These are phyloP conservation scores for Carex kokanica DNA, from an alignment of 176 grass and related monocot genomes.

Conservation along the genomic window DNA sequence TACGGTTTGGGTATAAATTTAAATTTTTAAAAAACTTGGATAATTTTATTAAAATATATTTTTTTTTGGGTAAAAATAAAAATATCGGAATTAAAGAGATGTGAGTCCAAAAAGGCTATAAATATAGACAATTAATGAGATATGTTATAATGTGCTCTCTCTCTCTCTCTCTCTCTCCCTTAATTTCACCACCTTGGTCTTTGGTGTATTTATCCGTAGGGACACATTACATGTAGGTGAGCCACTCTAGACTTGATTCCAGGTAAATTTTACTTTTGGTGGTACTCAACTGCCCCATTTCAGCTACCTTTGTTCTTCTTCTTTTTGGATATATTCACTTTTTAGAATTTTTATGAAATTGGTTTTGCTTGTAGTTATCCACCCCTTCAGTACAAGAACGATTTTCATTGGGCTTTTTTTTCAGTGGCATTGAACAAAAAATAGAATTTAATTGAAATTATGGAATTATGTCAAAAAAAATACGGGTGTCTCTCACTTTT, in stretches of 20 bases:
- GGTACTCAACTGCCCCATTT: constrained; percentile 23
- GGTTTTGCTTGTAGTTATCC: neutral
- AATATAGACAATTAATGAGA: constrained; percentile 10
- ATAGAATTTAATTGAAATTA: no score
- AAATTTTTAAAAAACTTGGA: no score
- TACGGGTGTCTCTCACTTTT: neutral
- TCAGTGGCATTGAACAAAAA: neutral
- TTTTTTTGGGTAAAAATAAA: no score
- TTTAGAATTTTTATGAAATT: neutral
- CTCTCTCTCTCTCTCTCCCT: neutral
- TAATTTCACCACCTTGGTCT: neutral
- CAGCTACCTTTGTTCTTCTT: constrained; percentile 13
- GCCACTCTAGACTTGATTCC: constrained; percentile 14
- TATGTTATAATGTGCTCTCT: neutral
- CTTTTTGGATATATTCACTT: constrained; percentile 26
- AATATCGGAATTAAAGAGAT: constrained; percentile 25
- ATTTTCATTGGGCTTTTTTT: neutral
- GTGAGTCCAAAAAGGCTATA: constrained; percentile 14
- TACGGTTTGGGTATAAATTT: no score
- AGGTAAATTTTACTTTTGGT: constrained; percentile 19
- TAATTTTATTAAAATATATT: no score
- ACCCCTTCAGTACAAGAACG: neutral
- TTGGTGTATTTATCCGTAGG: neutral
- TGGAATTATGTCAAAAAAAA: neutral
- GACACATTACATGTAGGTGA: neutral